Percentiles rank a stretch among this genome's conserved stretches.
Conservation (phyloP, 495 filamentous ascomycete genomes). For the Hypomontagnella monticulosa region DNA sequence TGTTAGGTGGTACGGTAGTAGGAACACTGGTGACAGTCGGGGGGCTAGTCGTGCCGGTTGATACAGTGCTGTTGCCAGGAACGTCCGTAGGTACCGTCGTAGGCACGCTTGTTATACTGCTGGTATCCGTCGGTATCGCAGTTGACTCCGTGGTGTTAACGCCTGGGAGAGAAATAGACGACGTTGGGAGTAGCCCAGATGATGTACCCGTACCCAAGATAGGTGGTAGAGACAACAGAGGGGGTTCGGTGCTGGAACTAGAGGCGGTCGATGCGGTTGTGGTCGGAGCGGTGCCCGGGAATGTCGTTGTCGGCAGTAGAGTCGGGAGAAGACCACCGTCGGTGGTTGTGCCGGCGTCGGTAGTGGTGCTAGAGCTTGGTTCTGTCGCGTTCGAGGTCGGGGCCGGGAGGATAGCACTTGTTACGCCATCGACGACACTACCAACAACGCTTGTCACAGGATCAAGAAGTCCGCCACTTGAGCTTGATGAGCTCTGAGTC, state of each 20-base stretch:
- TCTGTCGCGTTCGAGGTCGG: conserved; percentile 34
- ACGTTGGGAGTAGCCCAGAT: conserved; percentile 6
- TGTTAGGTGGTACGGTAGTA: conserved; percentile 29
- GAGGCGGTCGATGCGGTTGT: conserved; percentile 14
- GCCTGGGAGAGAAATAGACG: not conserved
- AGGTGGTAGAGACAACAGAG: conserved; percentile 24
- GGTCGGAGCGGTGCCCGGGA: conserved; percentile 39
- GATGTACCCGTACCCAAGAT: conserved; percentile 26
- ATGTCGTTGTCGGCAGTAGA: conserved; percentile 27
- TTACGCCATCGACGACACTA: conserved; percentile 28
- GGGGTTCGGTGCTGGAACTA: conserved; percentile 18
- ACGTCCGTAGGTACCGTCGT: not conserved
- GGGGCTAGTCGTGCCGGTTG: conserved; percentile 28
- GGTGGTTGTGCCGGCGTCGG: conserved; percentile 5
- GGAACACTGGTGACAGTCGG: conserved; percentile 12
- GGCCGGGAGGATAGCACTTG: conserved; percentile 30
- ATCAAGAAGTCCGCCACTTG: conserved; percentile 30
- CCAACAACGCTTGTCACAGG: conserved; percentile 33
- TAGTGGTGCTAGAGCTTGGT: conserved; percentile 4
- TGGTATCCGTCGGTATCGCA: conserved; percentile 1
- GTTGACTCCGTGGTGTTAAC: conserved; percentile 35
- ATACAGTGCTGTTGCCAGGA: conserved; percentile 21
- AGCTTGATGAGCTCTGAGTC: conserved; percentile 38
- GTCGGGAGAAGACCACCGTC: conserved; percentile 19
- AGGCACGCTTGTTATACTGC: conserved; percentile 17